Base-by-base conservation (phyloP, 495 filamentous ascomycete species). In the Arthonia radiata region DNA sequence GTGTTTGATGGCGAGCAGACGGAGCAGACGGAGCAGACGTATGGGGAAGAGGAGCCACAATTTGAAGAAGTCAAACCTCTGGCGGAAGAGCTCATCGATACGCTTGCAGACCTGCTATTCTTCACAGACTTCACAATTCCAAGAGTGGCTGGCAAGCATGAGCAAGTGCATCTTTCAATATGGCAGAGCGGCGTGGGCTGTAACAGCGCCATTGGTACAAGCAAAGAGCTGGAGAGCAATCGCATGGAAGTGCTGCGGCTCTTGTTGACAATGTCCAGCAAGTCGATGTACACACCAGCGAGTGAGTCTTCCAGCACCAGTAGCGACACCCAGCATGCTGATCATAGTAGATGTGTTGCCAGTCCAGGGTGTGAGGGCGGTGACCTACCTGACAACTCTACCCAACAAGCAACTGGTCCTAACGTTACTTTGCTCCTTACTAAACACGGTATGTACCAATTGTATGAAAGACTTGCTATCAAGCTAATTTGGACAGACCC, bases 151-250 rank as follows among this genome's bases (percentile, higher is more conserved):
- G 59, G 69, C 24, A 67, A 65, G 19, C 77, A 74, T 41, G 57
- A 58, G 36, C 92, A 90, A 44, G 71, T 92, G 21, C 75, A 74
- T 9, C 90, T 79, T 51, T 70, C 80, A 18, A 94, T 99, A 38
- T 99, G 86, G 86, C 80, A 93, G 47, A 93, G 74, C 38, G 86
- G 86, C 14, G 83, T 99, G 25, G 86, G 86, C 2, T 94, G 83
- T 50, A 90, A 90, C 44, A 77, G 74, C 4, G 59, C 78, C 1
- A 69, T 92, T 45, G 72, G 72, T 11, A 78, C 82, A 12, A 90
- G 62, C 21, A 92, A 76, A 47, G 76, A 92, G 33, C 65, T 74
- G 25, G 86, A 99, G 50, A 81, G 59, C 46, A 92, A 92, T 45
- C 67, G 86, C 16, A 77, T 72, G 37, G 86, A 99, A 44, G 70